Evolutionary conservation across 1,284 basidiomycete species (phyloP).

Genomic region (Irpex rosettiformis): DNA sequence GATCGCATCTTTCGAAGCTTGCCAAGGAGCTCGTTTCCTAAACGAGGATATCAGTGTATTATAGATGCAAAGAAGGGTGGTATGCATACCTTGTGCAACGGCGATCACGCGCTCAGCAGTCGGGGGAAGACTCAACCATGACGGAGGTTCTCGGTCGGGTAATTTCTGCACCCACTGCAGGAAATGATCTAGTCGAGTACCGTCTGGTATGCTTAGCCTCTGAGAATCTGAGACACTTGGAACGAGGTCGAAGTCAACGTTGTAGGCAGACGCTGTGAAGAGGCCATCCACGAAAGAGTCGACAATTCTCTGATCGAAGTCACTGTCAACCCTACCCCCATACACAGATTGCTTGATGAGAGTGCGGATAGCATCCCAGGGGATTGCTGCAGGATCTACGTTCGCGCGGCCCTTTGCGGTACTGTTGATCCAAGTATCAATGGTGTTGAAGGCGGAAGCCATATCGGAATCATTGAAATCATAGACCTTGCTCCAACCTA

Average conservation of each 20-base stretch:
- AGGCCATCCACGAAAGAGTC: constrained; percentile 89
- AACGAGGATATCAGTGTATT: constrained; percentile 1
- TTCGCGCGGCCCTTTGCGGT: constrained; percentile 87
- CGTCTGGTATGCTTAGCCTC: constrained; percentile 79
- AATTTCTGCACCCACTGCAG: constrained; percentile 81
- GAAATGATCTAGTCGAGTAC: constrained; percentile 89
- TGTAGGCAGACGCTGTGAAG: constrained; percentile 86
- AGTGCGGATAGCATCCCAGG: constrained; percentile 89
- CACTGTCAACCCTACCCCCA: constrained; percentile 90
- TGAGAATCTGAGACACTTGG: constrained; percentile 56
- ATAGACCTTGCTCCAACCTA: constrained; percentile 95
- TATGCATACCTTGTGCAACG: constrained; percentile 77
- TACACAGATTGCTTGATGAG: constrained; percentile 95
- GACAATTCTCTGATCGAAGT: constrained; percentile 89
- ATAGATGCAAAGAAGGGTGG: neutral
- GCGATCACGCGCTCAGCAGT: constrained; percentile 92
- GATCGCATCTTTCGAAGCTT: constrained; percentile 92
- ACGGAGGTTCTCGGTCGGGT: constrained; percentile 88
- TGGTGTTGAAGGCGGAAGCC: constrained; percentile 87
- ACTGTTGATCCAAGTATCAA: constrained; percentile 83
- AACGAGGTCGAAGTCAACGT: constrained; percentile 88
- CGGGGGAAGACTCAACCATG: constrained; percentile 89
- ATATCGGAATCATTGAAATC: constrained; percentile 99
- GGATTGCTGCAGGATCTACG: constrained; percentile 85
- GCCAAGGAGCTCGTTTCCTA: constrained; percentile 78